These are phyloP conservation scores for Bidens hawaiensis DNA, from an alignment of 140 eudicot genomes.

Conservation along the genomic window DNA sequence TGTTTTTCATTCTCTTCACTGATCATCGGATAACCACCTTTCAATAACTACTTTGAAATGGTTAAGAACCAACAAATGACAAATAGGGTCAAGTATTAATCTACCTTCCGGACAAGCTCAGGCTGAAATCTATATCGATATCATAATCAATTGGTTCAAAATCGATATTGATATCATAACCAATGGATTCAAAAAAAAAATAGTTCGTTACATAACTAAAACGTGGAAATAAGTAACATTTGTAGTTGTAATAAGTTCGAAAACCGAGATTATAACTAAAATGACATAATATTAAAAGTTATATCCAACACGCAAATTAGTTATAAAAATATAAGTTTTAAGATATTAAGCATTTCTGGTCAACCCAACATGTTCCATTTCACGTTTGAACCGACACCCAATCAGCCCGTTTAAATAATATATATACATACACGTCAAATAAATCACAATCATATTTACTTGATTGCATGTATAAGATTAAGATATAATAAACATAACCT, in stretches of 20 bases:
- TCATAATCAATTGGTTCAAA: no score
- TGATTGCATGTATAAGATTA: slow-evolving; percentile 7
- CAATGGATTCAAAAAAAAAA: slow-evolving; percentile 1
- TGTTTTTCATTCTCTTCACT: no score
- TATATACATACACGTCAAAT: slow-evolving; percentile 4
- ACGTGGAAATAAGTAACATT: background rate
- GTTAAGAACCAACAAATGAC: no score
- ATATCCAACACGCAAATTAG: background rate
- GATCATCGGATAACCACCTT: no score
- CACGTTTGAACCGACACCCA: background rate
- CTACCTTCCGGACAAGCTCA: slow-evolving; percentile 81
- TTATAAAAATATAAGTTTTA: background rate
- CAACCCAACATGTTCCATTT: background rate
- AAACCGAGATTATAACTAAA: no score
- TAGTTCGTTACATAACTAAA: background rate
- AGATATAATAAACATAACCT: no score
- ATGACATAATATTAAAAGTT: background rate
- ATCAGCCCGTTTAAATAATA: background rate
- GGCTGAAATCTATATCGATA: no score
- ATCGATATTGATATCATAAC: slow-evolving; percentile 1
- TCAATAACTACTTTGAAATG: no score
- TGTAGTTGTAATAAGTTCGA: background rate
- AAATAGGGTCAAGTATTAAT: no score
- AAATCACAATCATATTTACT: background rate
- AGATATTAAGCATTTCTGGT: background rate